These are phyloP conservation scores for Leccinum imitatum DNA, from an alignment of 768 basidiomycete species.

Conservation along the genomic window DNA sequence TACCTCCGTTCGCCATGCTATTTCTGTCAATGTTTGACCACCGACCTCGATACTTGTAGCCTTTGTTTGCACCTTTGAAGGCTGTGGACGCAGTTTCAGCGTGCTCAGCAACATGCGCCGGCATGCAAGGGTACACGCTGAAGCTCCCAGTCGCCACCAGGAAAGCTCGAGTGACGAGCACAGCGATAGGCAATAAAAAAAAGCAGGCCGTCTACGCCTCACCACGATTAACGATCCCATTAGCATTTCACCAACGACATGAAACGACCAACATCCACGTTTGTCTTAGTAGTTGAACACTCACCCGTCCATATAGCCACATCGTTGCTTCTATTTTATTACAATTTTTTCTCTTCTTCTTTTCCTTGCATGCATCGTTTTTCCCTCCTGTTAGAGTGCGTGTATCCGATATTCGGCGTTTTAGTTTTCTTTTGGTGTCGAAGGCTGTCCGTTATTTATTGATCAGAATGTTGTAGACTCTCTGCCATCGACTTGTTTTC, in stretches of 20 bases:
- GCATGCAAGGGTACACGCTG: slow-evolving; percentile 72
- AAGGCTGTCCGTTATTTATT: slow-evolving; percentile 11
- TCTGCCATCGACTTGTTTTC: slow-evolving; percentile 15
- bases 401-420: slow-evolving; percentile 19
- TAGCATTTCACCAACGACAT: slow-evolving; percentile 6
- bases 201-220: slow-evolving; percentile 16
- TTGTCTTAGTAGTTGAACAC: slow-evolving; percentile 1
- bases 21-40: slow-evolving; percentile 16
- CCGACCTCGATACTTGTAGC: slow-evolving; percentile 41
- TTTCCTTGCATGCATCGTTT: slow-evolving; percentile 7
- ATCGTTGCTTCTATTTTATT: not conserved
- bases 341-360: not conserved
- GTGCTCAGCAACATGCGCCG: slow-evolving; percentile 89
- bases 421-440: slow-evolving; percentile 2
- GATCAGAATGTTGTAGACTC: slow-evolving; percentile 19
- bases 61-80: slow-evolving; percentile 70
- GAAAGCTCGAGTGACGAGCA: slow-evolving; percentile 48
- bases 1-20: slow-evolving; percentile 7
- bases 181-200: slow-evolving; percentile 36
- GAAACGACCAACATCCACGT: slow-evolving; percentile 6
- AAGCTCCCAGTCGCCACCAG: slow-evolving; percentile 30
- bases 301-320: slow-evolving; percentile 13
- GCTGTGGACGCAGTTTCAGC: slow-evolving; percentile 80
- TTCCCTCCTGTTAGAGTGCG: not conserved
- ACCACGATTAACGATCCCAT: slow-evolving; percentile 11